Evolutionary conservation across 2,329 filamentous ascomycete species (phyloP).

Genomic region (Trichoderma sp.): DNA sequence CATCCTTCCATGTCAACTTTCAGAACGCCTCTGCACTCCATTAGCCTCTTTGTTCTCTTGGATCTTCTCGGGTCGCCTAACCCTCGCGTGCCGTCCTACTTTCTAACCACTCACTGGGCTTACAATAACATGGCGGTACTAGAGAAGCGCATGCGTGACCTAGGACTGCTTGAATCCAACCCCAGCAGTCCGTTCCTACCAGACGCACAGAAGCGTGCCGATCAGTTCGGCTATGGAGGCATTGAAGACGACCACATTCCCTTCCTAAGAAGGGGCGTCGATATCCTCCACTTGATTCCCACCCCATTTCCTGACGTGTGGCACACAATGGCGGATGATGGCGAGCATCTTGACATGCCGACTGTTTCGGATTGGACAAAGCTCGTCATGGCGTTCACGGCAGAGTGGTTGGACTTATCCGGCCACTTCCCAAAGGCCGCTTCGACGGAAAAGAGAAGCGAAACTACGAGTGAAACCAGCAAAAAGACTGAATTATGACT

Average conservation of each 20-base stretch:
- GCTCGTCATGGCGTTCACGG: conserved; percentile 78
- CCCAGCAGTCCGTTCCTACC: conserved; percentile 58
- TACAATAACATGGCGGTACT: conserved; percentile 73
- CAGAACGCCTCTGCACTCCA: conserved; percentile 70
- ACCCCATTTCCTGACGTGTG: conserved; percentile 78
- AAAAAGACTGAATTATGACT: conserved; percentile 35
- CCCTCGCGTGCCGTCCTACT: conserved; percentile 80
- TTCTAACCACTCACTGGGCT: conserved; percentile 88
- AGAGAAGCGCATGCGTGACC: conserved; percentile 69
- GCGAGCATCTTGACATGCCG: conserved; percentile 73
- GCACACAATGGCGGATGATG: conserved; percentile 84
- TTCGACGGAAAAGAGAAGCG: conserved; percentile 29
- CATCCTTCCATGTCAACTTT: conserved; percentile 74
- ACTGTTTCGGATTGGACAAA: conserved; percentile 85
- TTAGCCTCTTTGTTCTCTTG: conserved; percentile 86
- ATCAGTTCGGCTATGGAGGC: conserved; percentile 48
- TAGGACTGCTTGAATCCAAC: conserved; percentile 64
- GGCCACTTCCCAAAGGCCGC: conserved; percentile 34
- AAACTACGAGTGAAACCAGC: conserved; percentile 28
- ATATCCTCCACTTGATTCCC: conserved; percentile 87
- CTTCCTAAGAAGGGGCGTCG: conserved; percentile 82
- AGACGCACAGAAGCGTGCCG: conserved; percentile 55
- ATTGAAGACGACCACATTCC: conserved; percentile 89
- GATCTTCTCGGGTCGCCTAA: conserved; percentile 74
- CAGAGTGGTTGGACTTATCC: conserved; percentile 85